A percentile compares a stretch with the other conserved stretches of the same genome.
These are phyloP conservation scores for Candida stauntonica DNA, from an alignment of 805 yeast species.

Conservation along the genomic window DNA sequence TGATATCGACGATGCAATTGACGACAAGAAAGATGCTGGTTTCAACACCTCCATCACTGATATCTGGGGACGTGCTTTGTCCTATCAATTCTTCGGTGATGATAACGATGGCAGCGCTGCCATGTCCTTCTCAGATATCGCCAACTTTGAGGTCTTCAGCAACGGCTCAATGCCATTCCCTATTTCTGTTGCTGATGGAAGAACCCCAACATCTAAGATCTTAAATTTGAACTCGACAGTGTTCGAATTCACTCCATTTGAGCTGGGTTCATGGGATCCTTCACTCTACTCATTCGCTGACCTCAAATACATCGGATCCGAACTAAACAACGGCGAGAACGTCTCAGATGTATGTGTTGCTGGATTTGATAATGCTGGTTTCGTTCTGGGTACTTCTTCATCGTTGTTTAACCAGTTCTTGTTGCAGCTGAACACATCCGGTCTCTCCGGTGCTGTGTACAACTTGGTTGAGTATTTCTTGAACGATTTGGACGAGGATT, in stretches of 20 bases:
- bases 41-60: constrained; percentile 66
- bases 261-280: constrained; percentile 88
- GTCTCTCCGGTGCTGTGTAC: constrained; percentile 42
- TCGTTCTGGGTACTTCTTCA: constrained; percentile 77
- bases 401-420: constrained; percentile 70
- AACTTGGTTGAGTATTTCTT: constrained; percentile 44
- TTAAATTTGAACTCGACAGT: constrained; percentile 64
- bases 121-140: constrained; percentile 51
- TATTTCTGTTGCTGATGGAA: constrained; percentile 58
- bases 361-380: constrained; percentile 81
- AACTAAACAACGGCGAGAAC: constrained; percentile 19
- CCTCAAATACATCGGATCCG: constrained; percentile 65
- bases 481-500: constrained; percentile 41
- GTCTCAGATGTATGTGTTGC: constrained; percentile 49
- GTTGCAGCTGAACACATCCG: constrained; percentile 57
- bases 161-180: constrained; percentile 71
- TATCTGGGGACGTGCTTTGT: constrained; percentile 65
- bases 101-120: constrained; percentile 43
- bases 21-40: constrained; percentile 56
- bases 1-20: constrained; percentile 48
- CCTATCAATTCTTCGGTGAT: constrained; percentile 16
- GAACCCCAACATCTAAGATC: constrained; percentile 56
- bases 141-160: constrained; percentile 56
- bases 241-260: constrained; percentile 60
- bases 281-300: constrained; percentile 61